A percentile compares a stretch with the other conserved stretches of the same genome.
Evolutionary conservation across 2,329 filamentous ascomycete genomes (phyloP).

Genomic region (Neobulgaria alba): DNA sequence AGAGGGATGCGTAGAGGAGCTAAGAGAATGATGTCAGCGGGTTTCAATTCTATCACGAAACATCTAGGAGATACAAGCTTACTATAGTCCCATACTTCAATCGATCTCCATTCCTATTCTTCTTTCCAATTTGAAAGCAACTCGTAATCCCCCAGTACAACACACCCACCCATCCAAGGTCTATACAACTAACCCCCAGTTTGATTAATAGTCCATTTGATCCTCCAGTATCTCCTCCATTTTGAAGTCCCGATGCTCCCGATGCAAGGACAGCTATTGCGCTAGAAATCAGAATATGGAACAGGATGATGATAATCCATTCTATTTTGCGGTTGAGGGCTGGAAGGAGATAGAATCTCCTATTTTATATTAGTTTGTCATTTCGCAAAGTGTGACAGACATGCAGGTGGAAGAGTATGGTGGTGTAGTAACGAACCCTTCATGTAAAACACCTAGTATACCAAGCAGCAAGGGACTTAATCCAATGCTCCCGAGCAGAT

Average conservation of each 20-base stretch:
- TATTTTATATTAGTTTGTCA: too few relatives aligned
- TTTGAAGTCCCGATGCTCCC: conserved; percentile 5
- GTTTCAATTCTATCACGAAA: neutral
- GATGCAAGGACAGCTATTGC: conserved; percentile 7
- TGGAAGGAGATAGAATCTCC: conserved; percentile 5
- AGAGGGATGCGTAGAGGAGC: conserved; percentile 9
- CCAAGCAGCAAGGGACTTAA: conserved; percentile 17
- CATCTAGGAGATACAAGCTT: neutral
- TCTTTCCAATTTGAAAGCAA: conserved; percentile 4
- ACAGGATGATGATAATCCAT: conserved; percentile 3
- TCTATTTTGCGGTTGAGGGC: conserved; percentile 2
- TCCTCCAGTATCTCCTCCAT: neutral
- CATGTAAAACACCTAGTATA: conserved; percentile 14
- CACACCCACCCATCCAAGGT: conserved; percentile 5
- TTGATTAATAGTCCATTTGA: conserved; percentile 2
- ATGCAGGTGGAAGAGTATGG: too few relatives aligned
- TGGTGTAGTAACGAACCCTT: conserved; percentile 13
- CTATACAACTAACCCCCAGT: conserved; percentile 7
- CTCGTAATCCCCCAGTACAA: conserved; percentile 2
- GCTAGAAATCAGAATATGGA: conserved; percentile 7
- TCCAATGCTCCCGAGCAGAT: conserved; percentile 15
- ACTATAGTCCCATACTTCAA: conserved; percentile 2
- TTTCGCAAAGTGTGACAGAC: too few relatives aligned
- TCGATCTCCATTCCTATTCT: neutral
- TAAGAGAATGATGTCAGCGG: neutral